Evolutionary conservation across 2,329 filamentous ascomycete genomes (phyloP), one percentile per base, ranked within the genome.

Genomic region (Aspergillus sp.): DNA sequence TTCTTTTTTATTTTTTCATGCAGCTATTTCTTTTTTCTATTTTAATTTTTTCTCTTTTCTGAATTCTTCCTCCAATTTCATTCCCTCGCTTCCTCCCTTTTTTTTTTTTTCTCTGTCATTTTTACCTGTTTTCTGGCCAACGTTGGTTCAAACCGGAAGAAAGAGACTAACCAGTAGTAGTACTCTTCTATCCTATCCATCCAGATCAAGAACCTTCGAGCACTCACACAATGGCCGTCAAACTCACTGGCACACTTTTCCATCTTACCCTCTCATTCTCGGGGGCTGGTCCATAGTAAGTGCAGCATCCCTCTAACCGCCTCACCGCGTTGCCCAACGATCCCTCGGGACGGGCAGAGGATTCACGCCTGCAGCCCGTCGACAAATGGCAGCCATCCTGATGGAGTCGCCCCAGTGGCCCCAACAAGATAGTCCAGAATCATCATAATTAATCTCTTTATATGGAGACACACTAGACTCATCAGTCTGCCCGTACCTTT

Each of bases 311-410:
- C 36, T 42, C 60, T 49, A 59, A 59, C 62, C 60, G 62, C 65
- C 64, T 67, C 65, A 66, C 62, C 64, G 64, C 62, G 64, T 59
- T 59, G 62, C 65, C 63, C 62, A 64, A 66, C 60, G 41, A 63
- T 64, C 38, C 48, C 57, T 53, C 38, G 39, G 47, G 47, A 50
- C 47, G 47, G 47, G 38, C 47, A 57, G 53, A 25, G n/a, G 47
- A 38, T 55, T 39, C 36, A 32, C 27, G 54, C 21, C 13, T 48
- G 49, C 49, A 41, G 41, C 41, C 19, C 7, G 10, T 51, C 27
- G 53, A 62, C 63, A 64, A 66, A 64, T 66, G 42, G 58, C 60
- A 56, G 50, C 44, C 30, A 27, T 13, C 47, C 60, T 44, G 54
- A 66, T 65, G 63, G 62, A 62, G 61, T 58, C 56, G 56, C 17